Evolutionary conservation across 805 yeast species (phyloP).

Genomic region (Debaryomyces prosopidis): DNA sequence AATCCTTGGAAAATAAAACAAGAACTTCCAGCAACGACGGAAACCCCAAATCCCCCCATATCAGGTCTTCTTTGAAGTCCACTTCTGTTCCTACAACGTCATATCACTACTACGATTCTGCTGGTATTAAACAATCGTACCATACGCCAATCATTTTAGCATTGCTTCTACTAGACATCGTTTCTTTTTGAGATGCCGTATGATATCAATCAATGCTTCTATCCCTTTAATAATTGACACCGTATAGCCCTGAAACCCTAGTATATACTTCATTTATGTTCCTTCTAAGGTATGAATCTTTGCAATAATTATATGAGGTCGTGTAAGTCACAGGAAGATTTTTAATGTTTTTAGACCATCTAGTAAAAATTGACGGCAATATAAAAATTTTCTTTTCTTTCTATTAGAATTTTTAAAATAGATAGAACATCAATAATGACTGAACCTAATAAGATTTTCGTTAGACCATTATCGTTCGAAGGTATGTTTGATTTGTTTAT

Average conservation of each 20-base stretch:
- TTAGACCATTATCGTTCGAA: constrained; percentile 63
- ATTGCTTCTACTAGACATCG: too few species aligned
- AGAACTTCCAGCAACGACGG: too few species aligned
- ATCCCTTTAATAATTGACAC: too few species aligned
- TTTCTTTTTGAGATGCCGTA: too few species aligned
- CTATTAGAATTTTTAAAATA: background rate
- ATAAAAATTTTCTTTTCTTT: background rate
- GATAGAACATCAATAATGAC: constrained; percentile 10
- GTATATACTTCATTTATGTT: too few species aligned
- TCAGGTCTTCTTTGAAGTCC: too few species aligned
- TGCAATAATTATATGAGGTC: background rate
- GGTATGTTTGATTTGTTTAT: constrained; percentile 22
- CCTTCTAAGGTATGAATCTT: background rate
- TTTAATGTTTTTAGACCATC: background rate
- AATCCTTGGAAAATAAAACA: too few species aligned
- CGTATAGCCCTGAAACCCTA: too few species aligned
- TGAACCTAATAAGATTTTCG: constrained; percentile 43
- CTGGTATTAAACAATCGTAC: background rate
- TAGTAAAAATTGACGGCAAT: background rate
- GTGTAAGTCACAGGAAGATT: background rate
- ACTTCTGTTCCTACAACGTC: background rate
- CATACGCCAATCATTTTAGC: too few species aligned
- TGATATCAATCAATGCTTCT: too few species aligned
- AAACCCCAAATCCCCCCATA: too few species aligned
- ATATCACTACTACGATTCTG: background rate